Percentiles rank a stretch among this genome's conserved stretches.
These are phyloP conservation scores for Rhodotorula toruloides DNA, from an alignment of 768 basidiomycete species.

Conservation along the genomic window DNA sequence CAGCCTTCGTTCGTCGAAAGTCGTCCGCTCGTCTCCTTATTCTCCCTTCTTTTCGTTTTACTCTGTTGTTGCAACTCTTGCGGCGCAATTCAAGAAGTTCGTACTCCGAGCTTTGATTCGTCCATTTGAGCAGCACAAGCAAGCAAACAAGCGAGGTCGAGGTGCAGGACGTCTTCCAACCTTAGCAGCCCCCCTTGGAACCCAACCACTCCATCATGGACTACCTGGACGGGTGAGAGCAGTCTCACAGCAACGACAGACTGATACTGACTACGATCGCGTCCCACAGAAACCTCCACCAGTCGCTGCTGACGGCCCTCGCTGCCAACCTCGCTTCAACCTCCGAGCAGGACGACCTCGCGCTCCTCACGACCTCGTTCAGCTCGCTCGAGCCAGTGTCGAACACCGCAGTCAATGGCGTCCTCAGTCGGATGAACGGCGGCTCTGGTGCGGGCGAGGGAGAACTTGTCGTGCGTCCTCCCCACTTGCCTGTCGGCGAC, in stretches of 20 bases:
- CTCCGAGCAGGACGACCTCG: neutral
- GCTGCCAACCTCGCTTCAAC: conserved; percentile 31
- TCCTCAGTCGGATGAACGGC: neutral
- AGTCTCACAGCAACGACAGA: too few species aligned
- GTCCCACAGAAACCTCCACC: conserved; percentile 25
- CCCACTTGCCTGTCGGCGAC: conserved; percentile 8
- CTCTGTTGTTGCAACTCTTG: too few species aligned
- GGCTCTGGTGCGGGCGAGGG: neutral
- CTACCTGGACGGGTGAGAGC: neutral
- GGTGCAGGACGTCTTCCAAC: too few species aligned
- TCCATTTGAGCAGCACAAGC: neutral
- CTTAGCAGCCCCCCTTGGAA: too few species aligned
- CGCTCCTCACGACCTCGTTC: conserved; percentile 19
- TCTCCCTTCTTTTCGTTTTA: too few species aligned
- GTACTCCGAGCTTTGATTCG: too few species aligned
- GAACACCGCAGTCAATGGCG: neutral
- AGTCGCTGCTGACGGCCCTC: conserved; percentile 24
- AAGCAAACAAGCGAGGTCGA: neutral
- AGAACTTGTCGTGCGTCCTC: conserved; percentile 12
- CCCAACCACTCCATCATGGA: conserved; percentile 6
- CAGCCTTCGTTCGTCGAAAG: too few species aligned
- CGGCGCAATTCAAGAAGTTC: too few species aligned
- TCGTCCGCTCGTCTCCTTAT: too few species aligned
- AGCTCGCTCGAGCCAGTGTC: neutral
- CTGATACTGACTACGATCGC: neutral